phyloP scores from a whole-genome alignment of 192 early-diverging fungal species.

The Funneliformis geosporum region DNA sequence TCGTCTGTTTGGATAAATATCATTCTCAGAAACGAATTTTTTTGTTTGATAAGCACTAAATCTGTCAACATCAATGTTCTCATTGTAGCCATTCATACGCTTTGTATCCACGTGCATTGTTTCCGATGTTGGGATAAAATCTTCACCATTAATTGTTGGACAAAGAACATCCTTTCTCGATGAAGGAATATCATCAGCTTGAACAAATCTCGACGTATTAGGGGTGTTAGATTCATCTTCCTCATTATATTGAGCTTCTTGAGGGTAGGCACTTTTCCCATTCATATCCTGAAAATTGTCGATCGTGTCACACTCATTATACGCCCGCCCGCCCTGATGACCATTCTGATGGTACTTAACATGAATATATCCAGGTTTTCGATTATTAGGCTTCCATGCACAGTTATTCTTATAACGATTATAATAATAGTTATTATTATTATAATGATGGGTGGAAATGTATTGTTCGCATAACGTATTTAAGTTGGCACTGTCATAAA shows the following conservation, averaged over 20 bases:
- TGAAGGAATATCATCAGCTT: background rate
- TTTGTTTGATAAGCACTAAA: too few species aligned
- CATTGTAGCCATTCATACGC: background rate
- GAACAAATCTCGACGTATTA: background rate
- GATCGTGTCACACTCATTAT: background rate
- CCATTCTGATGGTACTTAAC: background rate
- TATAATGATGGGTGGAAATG: constrained; percentile 25
- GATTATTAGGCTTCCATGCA: too few species aligned
- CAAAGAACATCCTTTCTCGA: background rate
- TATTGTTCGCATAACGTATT: constrained; percentile 59
- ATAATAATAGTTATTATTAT: too few species aligned
- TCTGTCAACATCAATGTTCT: background rate
- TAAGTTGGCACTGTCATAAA: constrained; percentile 50
- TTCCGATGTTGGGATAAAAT: background rate
- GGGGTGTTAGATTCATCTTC: background rate
- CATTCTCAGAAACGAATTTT: too few species aligned
- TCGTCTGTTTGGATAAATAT: too few species aligned
- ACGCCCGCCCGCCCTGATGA: background rate
- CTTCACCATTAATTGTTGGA: background rate
- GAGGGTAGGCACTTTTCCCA: background rate
- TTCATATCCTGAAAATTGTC: background rate
- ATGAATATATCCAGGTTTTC: background rate
- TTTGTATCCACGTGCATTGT: background rate
- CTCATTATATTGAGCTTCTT: background rate
- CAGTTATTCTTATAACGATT: too few species aligned